Conservation (phyloP, 2,329 filamentous ascomycete genomes). For the Trichoderma asperellum region DNA sequence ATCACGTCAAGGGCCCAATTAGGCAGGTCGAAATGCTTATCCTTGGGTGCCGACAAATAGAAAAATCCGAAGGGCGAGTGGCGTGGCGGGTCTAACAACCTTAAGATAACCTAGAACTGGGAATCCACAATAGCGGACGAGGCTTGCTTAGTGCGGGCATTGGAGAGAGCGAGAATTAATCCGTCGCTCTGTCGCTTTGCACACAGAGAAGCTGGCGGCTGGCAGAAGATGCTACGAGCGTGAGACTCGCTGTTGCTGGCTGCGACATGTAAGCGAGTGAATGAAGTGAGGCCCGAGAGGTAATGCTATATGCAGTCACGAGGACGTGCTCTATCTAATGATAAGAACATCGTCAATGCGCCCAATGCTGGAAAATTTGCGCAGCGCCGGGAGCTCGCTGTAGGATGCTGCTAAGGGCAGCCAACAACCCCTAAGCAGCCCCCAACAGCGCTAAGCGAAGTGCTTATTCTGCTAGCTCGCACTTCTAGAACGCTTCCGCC, state of each 20-base stretch:
- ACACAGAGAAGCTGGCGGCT: neutral
- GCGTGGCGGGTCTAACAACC: conserved; percentile 24
- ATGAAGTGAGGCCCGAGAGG: neutral
- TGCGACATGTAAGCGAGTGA: neutral
- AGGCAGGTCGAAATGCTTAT: conserved; percentile 25
- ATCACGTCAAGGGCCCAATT: conserved; percentile 19
- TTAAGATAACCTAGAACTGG: conserved; percentile 25
- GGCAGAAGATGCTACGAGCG: neutral
- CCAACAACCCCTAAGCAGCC: neutral
- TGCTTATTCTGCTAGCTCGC: conserved; percentile 16
- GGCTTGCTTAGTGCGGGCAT: conserved; percentile 18
- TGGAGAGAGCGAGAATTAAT: neutral
- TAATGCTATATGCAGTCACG: neutral
- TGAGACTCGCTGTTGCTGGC: neutral
- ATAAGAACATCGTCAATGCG: neutral
- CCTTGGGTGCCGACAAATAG: conserved; percentile 14
- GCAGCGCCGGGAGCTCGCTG: conserved; percentile 12
- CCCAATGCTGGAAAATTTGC: neutral
- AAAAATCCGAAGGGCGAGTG: neutral
- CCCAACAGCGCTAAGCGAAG: conserved; percentile 4
- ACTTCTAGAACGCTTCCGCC: conserved; percentile 20
- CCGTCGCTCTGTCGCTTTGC: neutral
- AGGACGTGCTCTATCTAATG: neutral
- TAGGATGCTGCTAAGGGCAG: neutral
- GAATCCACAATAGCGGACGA: conserved; percentile 2